These are phyloP conservation scores for Beauveria asiatica DNA, from an alignment of 2,329 filamentous ascomycete genomes.

Conservation along the genomic window DNA sequence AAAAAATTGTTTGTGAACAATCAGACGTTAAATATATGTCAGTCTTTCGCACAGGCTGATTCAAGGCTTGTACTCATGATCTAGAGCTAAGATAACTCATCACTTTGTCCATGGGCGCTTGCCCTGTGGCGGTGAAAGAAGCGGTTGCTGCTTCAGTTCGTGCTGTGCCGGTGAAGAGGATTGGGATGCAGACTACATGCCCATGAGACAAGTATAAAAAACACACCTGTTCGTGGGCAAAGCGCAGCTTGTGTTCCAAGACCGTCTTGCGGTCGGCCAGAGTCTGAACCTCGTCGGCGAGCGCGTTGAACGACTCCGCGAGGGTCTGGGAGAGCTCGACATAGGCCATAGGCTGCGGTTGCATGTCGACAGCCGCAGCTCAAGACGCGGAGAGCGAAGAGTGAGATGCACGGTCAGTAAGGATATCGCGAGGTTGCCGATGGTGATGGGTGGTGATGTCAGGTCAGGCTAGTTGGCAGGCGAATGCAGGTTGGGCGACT, in stretches of 20 bases:
- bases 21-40: slow-evolving; percentile 40
- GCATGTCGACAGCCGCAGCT: slow-evolving; percentile 7
- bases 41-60: slow-evolving; percentile 45
- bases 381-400: not conserved
- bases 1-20: slow-evolving; percentile 14
- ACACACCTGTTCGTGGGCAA: slow-evolving; percentile 58
- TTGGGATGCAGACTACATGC: not conserved
- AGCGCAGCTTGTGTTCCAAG: slow-evolving; percentile 58
- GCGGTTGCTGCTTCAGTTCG: slow-evolving; percentile 1
- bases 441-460: slow-evolving; percentile 5
- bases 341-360: slow-evolving; percentile 27
- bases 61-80: slow-evolving; percentile 58
- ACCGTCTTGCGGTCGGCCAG: slow-evolving; percentile 56
- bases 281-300: slow-evolving; percentile 57
- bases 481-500: slow-evolving; percentile 1
- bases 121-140: slow-evolving; percentile 9
- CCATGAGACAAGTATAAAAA: not conserved
- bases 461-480: not conserved
- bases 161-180: not conserved
- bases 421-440: not conserved
- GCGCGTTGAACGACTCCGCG: slow-evolving; percentile 54
- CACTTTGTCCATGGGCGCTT: slow-evolving; percentile 22
- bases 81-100: slow-evolving; percentile 65
- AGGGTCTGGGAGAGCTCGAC: slow-evolving; percentile 44
- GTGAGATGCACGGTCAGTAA: not conserved